phyloP scores from a whole-genome alignment of 192 early-diverging fungal species.

The Coemansia sp. region DNA sequence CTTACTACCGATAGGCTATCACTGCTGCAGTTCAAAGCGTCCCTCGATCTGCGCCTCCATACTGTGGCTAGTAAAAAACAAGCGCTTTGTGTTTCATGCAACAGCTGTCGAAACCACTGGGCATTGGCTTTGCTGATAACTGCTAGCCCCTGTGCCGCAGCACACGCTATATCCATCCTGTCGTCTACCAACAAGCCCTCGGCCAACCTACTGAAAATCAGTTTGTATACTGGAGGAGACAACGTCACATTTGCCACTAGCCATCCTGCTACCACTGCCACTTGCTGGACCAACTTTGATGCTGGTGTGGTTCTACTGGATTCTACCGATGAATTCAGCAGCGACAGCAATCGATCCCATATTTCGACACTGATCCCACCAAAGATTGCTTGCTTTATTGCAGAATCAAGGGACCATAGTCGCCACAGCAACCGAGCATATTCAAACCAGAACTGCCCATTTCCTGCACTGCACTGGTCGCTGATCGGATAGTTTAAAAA shows the following conservation, averaged over 20 bases:
- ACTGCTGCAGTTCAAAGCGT: conserved; percentile 22
- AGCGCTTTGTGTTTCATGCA: conserved; percentile 36
- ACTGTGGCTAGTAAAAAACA: conserved; percentile 12
- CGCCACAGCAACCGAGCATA: conserved; percentile 33
- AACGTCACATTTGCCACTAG: conserved; percentile 24
- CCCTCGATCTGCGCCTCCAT: conserved; percentile 3
- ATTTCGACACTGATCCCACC: conserved; percentile 9
- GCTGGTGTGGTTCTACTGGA: neutral
- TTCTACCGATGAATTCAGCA: neutral
- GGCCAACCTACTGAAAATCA: conserved; percentile 22
- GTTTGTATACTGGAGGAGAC: conserved; percentile 21
- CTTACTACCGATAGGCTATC: conserved; percentile 37
- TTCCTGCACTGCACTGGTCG: neutral
- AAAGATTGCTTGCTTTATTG: conserved; percentile 7
- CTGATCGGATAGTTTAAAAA: neutral
- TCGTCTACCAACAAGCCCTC: neutral
- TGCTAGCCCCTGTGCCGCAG: conserved; percentile 18
- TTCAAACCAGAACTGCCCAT: conserved; percentile 17
- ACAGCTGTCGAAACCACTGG: conserved; percentile 16
- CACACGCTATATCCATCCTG: neutral
- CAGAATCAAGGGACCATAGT: conserved; percentile 19
- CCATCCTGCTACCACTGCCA: conserved; percentile 19
- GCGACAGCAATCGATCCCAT: conserved; percentile 27
- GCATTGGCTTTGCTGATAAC: conserved; percentile 20
- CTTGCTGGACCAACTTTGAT: neutral